These are phyloP conservation scores for Perilla frutescens DNA, from an alignment of 257 asterid genomes.

Conservation along the genomic window DNA sequence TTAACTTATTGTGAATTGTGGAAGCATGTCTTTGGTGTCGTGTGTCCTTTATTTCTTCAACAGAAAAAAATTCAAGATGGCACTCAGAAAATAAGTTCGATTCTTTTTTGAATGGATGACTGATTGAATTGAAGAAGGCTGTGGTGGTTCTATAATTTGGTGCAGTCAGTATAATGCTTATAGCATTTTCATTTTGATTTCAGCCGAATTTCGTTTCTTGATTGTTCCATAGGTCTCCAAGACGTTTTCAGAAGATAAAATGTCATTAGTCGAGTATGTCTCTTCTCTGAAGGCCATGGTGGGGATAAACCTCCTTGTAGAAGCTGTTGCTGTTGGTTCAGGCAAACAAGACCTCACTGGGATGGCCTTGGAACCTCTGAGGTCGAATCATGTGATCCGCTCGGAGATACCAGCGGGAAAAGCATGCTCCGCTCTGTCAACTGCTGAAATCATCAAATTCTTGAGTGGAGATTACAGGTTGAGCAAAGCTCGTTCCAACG, in stretches of 20 bases:
- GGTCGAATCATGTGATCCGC: conserved; percentile 52
- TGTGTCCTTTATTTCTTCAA: background rate
- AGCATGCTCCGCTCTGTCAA: conserved; percentile 69
- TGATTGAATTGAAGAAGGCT: background rate
- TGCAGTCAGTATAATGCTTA: background rate
- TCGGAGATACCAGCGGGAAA: conserved; percentile 76
- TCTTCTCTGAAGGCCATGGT: conserved; percentile 61
- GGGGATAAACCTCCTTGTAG: conserved; percentile 60
- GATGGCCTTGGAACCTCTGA: conserved; percentile 56
- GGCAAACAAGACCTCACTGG: conserved; percentile 75
- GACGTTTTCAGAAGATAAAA: conserved; percentile 57
- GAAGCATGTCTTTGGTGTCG: background rate
- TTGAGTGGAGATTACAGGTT: conserved; percentile 75
- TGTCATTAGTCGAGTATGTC: conserved; percentile 59
- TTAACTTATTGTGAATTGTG: background rate
- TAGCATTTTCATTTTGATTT: background rate
- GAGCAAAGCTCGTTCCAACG: conserved; percentile 80
- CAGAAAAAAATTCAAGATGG: background rate
- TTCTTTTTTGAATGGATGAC: background rate
- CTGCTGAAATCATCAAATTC: conserved; percentile 60
- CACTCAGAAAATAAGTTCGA: background rate
- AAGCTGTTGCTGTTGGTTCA: conserved; percentile 72
- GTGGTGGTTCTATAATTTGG: background rate
- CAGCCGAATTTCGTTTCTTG: conserved; percentile 30
- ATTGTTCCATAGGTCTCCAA: conserved; percentile 55